Evolutionary conservation across 2,329 filamentous ascomycete genomes (phyloP), one percentile per base, ranked within the genome.

Genomic region (Scortechinia acanthostroma): DNA sequence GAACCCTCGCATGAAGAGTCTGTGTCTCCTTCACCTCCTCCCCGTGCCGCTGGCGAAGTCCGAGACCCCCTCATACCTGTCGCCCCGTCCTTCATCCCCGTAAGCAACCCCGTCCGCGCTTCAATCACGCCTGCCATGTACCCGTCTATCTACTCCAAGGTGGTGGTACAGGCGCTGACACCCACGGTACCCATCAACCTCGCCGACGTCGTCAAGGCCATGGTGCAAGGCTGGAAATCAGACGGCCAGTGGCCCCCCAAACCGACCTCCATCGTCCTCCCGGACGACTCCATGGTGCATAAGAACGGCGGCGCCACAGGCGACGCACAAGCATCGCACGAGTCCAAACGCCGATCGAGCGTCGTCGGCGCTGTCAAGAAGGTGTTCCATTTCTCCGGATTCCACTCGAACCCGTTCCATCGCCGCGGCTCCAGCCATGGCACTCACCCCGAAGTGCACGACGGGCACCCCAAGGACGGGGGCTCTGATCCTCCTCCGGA

Each of bases 211-310:
- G 78, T 74, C 25, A 67, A 68, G 15, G 74, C 77, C 4, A 68
- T 83, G 43, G 77, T 84, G 5, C 70, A 75, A 48, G 80, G 80
- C 47, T 83, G 80, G 80, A 82, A 80, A 56, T 62, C 73, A 43
- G 75, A 77, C 48, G 79, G 78, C 15, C 76, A 82, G 53, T 84
- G 80, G 80, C 80, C 80, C 15, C 77, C 79, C 2, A 74, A 74
- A 52, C 60, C 66, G 3, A 13, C 35, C 10, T 15, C 14, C 17
- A 40, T 40, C 17, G 35, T 40, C 17, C 35, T 40, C 6, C 10
- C 6, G 6, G 35, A 40, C 17, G 35, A 40, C 35, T 13, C 35
- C 6, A 40, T 17, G 17, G 17, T 40, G 6, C 6, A 10, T 6
- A 40, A 40, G 35, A 10, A 19, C 6, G 17, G 17, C 17, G 35